These are phyloP conservation scores for Podaxis rugospora DNA, from an alignment of 768 basidiomycete genomes.

Conservation along the genomic window DNA sequence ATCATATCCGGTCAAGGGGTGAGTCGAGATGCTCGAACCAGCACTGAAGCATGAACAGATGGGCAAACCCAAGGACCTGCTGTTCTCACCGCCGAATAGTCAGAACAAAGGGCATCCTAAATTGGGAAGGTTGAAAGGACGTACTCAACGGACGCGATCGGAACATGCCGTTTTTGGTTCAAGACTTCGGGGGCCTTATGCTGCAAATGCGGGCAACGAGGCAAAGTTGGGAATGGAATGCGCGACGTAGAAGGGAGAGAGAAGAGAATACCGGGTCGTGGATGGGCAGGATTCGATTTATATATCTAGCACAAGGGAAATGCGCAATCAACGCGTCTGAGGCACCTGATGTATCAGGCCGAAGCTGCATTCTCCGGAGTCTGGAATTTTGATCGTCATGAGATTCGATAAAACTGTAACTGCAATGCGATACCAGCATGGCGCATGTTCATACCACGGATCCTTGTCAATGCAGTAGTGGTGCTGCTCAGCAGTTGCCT, in stretches of 20 bases:
- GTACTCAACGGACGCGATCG: slow-evolving; percentile 31
- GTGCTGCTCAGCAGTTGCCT: not conserved
- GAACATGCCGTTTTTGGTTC: slow-evolving; percentile 41
- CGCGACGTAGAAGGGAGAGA: slow-evolving; percentile 9
- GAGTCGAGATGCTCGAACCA: slow-evolving; percentile 31
- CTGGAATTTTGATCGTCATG: slow-evolving; percentile 13
- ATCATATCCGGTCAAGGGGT: slow-evolving; percentile 33
- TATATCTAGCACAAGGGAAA: slow-evolving; percentile 15
- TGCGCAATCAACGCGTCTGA: slow-evolving; percentile 10
- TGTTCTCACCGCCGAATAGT: slow-evolving; percentile 33
- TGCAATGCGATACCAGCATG: slow-evolving; percentile 11
- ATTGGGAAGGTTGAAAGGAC: slow-evolving; percentile 49
- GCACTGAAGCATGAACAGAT: slow-evolving; percentile 33
- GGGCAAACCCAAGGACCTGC: slow-evolving; percentile 29
- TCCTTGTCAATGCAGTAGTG: not conserved
- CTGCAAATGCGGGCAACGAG: slow-evolving; percentile 24
- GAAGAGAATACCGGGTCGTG: slow-evolving; percentile 13
- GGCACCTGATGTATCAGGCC: slow-evolving; percentile 9
- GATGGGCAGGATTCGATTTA: slow-evolving; percentile 7
- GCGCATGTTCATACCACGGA: not conserved
- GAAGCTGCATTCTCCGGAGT: slow-evolving; percentile 12
- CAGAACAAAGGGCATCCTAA: slow-evolving; percentile 45
- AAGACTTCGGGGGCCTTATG: slow-evolving; percentile 19
- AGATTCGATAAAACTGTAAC: slow-evolving; percentile 7
- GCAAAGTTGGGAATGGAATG: slow-evolving; percentile 14